Evolutionary conservation across 2,329 filamentous ascomycete species (phyloP).

Genomic region (Clarireedia sp.): DNA sequence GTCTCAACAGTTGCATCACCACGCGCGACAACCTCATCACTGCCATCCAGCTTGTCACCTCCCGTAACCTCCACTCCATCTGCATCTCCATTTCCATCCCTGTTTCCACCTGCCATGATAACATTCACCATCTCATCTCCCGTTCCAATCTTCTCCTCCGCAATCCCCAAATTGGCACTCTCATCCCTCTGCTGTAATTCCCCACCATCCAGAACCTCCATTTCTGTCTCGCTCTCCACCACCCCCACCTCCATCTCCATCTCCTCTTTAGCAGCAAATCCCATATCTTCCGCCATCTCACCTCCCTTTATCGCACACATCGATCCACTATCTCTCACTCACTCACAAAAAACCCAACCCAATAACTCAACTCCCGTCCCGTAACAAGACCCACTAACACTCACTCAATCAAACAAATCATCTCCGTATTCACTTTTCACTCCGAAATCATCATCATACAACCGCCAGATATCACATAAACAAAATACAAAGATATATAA

Average conservation of each 20-base stretch:
- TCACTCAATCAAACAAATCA: too few relatives aligned
- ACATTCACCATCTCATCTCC: too few relatives aligned
- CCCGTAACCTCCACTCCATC: neutral
- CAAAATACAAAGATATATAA: too few relatives aligned
- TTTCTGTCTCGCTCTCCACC: too few relatives aligned
- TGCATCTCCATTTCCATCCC: neutral
- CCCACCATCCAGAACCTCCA: neutral
- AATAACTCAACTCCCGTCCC: neutral
- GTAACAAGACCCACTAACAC: too few relatives aligned
- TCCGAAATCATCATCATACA: too few relatives aligned
- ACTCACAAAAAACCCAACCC: neutral
- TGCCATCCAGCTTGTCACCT: neutral
- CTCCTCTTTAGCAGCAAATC: neutral
- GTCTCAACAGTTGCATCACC: too few relatives aligned
- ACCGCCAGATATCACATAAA: too few relatives aligned
- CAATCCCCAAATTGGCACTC: too few relatives aligned
- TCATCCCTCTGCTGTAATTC: neutral
- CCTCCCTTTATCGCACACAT: neutral
- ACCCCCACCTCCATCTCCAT: neutral
- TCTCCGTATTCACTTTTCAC: too few relatives aligned
- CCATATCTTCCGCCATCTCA: neutral
- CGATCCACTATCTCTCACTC: neutral
- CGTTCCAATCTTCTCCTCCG: neutral
- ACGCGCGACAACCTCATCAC: too few relatives aligned
- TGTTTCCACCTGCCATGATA: too few relatives aligned